phyloP scores from a whole-genome alignment of 169 alveolate species.

The Plasmodium berghei region DNA sequence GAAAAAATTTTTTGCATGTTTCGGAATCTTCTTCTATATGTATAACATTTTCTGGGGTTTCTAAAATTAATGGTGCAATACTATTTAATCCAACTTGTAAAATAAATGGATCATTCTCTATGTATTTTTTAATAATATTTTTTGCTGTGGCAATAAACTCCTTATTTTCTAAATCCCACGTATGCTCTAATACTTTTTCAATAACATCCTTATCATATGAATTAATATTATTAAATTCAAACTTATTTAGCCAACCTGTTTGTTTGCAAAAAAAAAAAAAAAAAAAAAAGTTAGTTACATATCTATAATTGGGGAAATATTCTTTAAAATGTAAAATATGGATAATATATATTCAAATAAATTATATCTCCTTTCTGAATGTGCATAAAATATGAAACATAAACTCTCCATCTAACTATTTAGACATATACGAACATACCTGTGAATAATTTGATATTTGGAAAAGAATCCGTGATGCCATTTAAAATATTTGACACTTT shows the following conservation, averaged over 20 bases:
- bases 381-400: not conserved
- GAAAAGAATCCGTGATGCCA: conserved; percentile 9
- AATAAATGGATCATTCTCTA: conserved; percentile 28
- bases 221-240: conserved; percentile 5
- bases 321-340: no score
- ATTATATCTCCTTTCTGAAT: not conserved
- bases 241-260: conserved; percentile 6
- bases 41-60: conserved; percentile 46
- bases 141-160: conserved; percentile 26
- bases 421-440: conserved; percentile 22
- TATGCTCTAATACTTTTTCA: conserved; percentile 25
- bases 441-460: not conserved
- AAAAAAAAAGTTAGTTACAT: not conserved
- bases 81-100: conserved; percentile 65
- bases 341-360: no score
- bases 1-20: conserved; percentile 44
- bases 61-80: conserved; percentile 37
- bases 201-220: conserved; percentile 20
- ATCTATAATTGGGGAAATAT: not conserved
- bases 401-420: not conserved
- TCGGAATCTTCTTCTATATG: conserved; percentile 50
- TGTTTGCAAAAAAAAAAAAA: not conserved
- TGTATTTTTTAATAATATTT: conserved; percentile 39
- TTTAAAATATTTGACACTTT: conserved; percentile 20
- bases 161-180: conserved; percentile 65